A percentile compares a stretch with the other conserved stretches of the same genome.
phyloP scores from a whole-genome alignment of 257 asterid genomes.

The Sherardia arvensis region DNA sequence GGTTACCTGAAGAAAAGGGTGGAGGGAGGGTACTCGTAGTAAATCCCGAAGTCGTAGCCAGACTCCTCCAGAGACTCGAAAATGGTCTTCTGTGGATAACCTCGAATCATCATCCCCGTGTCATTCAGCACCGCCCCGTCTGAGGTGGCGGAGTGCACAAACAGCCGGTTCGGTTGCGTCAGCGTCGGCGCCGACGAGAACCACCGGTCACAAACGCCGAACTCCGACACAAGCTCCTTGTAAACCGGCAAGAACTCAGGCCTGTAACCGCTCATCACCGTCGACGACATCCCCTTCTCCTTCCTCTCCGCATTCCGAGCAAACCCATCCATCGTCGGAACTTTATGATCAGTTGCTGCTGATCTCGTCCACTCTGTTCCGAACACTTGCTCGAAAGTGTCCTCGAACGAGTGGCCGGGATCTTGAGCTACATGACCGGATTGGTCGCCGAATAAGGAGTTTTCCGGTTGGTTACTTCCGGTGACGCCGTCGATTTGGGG shows the following conservation, averaged over 20 bases:
- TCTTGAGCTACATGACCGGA: slow-evolving; percentile 40
- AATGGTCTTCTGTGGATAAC: slow-evolving; percentile 62
- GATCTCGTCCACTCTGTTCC: slow-evolving; percentile 39
- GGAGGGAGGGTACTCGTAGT: slow-evolving; percentile 54
- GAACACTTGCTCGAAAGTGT: slow-evolving; percentile 41
- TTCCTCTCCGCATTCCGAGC: slow-evolving; percentile 66
- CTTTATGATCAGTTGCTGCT: slow-evolving; percentile 9
- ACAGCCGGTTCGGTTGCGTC: slow-evolving; percentile 72
- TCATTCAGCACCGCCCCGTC: slow-evolving; percentile 49
- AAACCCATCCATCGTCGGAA: slow-evolving; percentile 63
- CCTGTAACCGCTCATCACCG: slow-evolving; percentile 58
- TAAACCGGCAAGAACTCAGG: slow-evolving; percentile 53
- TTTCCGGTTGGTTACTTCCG: slow-evolving; percentile 46
- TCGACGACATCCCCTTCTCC: slow-evolving; percentile 37
- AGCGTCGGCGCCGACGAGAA: slow-evolving; percentile 47
- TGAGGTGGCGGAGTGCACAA: slow-evolving; percentile 65
- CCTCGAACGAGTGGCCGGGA: slow-evolving; percentile 74
- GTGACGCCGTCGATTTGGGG: slow-evolving; percentile 57
- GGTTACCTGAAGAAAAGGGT: slow-evolving; percentile 58
- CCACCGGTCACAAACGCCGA: slow-evolving; percentile 77
- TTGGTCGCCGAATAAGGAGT: slow-evolving; percentile 17
- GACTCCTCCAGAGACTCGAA: slow-evolving; percentile 56
- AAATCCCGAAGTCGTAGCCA: slow-evolving; percentile 48
- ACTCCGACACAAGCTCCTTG: slow-evolving; percentile 44
- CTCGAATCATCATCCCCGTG: slow-evolving; percentile 39